Evolutionary conservation across 129 eudicot species (phyloP), one percentile per base, ranked within the genome.

Genomic region (Pittosporum tobira): DNA sequence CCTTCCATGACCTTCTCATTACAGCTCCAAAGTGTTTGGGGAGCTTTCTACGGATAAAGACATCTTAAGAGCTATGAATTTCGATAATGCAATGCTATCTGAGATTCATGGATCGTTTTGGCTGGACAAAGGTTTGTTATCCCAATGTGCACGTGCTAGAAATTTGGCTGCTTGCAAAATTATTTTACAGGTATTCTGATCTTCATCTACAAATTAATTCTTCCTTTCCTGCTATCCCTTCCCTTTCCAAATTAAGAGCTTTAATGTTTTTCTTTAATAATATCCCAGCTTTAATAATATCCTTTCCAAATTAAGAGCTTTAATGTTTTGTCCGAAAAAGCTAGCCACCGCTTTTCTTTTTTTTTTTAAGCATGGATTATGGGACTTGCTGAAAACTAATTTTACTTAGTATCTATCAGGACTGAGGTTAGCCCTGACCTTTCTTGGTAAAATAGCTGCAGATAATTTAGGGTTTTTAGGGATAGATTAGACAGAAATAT

Each of bases 11-110:
- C 22, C 25, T 21, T 56, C 25, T 23, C 38, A 23, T 24, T 42
- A 44, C 62, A 65, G 70, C 51, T 65, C 62, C 51, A 65, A 57
- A 42, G 3, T 26, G 1, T 65, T 65, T 50, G 53, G 42, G 43
- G 61, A 65, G 47, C 61, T 65, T 52, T 15, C 40, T 24, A 42
- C 44, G 5, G 62, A 65, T 22, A 9, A 26, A 38, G 38, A 24
- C 42, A 65, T 40, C 20, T 65, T 65, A 37, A 54, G 42, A 65
- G 53, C 38, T 37, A 52, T 53, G 12, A 38, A 8, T 13, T 53
- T 65, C 26, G n/a, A 22, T 11, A 31, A 53, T 38, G 48, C 18
- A 2, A 14, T 6, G 5, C 52, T 24, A 12, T 43, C 48, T 25
- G 52, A 20, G 3, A 53, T 52, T 24, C 34, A 65, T 52, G 62